Conservation (phyloP, 306 rosid genomes). For the Calophaca sinica region DNA sequence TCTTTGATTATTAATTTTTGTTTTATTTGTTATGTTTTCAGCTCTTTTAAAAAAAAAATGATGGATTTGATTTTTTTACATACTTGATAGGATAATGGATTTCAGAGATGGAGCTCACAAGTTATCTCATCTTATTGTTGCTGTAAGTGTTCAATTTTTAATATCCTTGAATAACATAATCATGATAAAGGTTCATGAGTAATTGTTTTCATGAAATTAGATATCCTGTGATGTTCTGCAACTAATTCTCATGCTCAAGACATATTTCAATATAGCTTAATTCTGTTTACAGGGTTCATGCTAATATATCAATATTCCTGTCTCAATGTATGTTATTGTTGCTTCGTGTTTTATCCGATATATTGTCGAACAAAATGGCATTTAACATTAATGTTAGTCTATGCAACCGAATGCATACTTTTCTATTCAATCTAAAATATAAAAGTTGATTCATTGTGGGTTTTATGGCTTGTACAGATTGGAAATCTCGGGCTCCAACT, state of each 20-base stretch:
- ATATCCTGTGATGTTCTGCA: neutral
- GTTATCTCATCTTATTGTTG: conserved; percentile 25
- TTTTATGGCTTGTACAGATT: conserved; percentile 63
- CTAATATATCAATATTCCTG: neutral
- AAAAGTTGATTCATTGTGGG: conserved; percentile 50
- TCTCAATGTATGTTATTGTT: neutral
- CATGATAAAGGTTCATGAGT: neutral
- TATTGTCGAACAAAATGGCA: conserved; percentile 12
- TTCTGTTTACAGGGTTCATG: too few species aligned
- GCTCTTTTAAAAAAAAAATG: neutral
- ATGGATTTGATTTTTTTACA: conserved; percentile 13
- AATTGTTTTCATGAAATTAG: neutral
- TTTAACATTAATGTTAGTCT: conserved; percentile 15
- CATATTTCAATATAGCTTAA: neutral
- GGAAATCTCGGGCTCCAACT: conserved; percentile 62
- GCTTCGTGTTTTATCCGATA: neutral
- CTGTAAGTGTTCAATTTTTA: conserved; percentile 44
- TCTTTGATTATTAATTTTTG: too few species aligned
- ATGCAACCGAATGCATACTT: conserved; percentile 11
- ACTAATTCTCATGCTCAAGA: conserved; percentile 1
- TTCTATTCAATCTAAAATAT: conserved; percentile 30
- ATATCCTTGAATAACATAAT: neutral
- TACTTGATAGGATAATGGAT: conserved; percentile 46
- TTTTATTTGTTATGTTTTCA: too few species aligned
- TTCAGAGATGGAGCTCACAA: conserved; percentile 31